A percentile compares a stretch with the other conserved stretches of the same genome.
phyloP scores from a whole-genome alignment of 2,329 filamentous ascomycete species.

The Penicillium brasilianum region DNA sequence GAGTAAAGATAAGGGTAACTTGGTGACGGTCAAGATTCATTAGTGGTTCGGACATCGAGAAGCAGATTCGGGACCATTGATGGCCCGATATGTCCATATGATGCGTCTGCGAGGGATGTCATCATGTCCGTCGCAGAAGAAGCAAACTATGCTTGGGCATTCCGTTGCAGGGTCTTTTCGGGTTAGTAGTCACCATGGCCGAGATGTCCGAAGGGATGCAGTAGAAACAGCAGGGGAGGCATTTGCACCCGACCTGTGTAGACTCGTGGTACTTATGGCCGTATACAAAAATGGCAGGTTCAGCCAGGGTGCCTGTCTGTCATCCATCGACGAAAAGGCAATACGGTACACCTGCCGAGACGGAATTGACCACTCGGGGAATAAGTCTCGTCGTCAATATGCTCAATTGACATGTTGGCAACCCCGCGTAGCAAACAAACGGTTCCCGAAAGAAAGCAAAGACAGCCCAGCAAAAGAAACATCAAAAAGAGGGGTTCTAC shows the following conservation, averaged over 20 bases:
- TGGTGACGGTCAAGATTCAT: not conserved
- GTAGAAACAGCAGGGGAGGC: not conserved
- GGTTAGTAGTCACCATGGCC: not conserved
- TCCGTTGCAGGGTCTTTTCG: not conserved
- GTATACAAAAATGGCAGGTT: conserved; percentile 1
- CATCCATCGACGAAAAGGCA: not conserved
- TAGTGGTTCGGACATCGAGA: not conserved
- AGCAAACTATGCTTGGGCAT: not conserved
- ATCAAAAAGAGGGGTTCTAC: not conserved
- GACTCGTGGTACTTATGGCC: not conserved
- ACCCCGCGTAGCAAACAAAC: not conserved
- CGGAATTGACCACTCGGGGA: conserved; percentile 5
- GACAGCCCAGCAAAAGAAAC: not conserved
- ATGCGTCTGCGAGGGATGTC: not conserved
- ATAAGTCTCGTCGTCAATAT: not conserved
- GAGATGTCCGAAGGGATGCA: not conserved
- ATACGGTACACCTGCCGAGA: not conserved
- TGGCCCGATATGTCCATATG: not conserved
- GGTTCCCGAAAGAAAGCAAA: not conserved
- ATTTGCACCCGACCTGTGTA: not conserved
- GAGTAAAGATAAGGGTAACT: not conserved
- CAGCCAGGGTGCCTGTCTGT: not conserved
- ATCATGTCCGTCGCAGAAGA: not conserved
- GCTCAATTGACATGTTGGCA: not conserved
- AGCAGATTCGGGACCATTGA: not conserved